phyloP scores from a whole-genome alignment of 805 yeast species.

The Grigorovia jiainica region DNA sequence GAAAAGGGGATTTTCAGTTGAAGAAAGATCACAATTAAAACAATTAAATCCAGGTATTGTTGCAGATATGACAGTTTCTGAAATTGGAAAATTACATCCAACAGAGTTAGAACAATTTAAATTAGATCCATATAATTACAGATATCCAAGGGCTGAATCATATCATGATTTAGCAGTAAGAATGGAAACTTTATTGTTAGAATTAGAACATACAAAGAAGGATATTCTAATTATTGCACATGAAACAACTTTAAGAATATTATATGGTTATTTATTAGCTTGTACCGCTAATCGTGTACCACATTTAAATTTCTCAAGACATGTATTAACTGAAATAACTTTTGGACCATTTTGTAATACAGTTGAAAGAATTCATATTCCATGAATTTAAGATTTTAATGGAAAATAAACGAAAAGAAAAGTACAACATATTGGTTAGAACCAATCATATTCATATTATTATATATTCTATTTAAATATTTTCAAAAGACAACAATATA shows the following conservation, averaged over 20 bases:
- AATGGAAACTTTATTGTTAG: constrained; percentile 85
- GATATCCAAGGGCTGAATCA: constrained; percentile 88
- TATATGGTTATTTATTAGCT: constrained; percentile 93
- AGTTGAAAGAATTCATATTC: constrained; percentile 43
- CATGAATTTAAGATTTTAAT: too few species aligned
- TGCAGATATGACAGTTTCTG: constrained; percentile 55
- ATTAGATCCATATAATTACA: constrained; percentile 83
- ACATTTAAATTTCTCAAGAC: constrained; percentile 59
- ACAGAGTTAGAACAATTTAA: constrained; percentile 56
- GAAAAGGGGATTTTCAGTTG: constrained; percentile 50
- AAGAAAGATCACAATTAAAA: constrained; percentile 73
- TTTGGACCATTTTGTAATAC: constrained; percentile 76
- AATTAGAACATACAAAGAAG: constrained; percentile 85
- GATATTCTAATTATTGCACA: constrained; percentile 89
- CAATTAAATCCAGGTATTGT: constrained; percentile 86
- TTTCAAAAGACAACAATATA: too few species aligned
- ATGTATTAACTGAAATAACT: constrained; percentile 77
- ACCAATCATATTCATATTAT: too few species aligned
- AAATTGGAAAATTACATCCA: constrained; percentile 53
- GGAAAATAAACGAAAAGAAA: too few species aligned
- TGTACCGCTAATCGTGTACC: constrained; percentile 84
- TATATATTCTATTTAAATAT: too few species aligned
- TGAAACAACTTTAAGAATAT: constrained; percentile 78
- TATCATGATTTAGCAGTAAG: constrained; percentile 94
- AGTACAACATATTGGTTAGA: too few species aligned